Percentiles rank a stretch among this genome's conserved stretches.
Conservation (phyloP, 2,329 filamentous ascomycete genomes). For the Trichoderma koningii region DNA sequence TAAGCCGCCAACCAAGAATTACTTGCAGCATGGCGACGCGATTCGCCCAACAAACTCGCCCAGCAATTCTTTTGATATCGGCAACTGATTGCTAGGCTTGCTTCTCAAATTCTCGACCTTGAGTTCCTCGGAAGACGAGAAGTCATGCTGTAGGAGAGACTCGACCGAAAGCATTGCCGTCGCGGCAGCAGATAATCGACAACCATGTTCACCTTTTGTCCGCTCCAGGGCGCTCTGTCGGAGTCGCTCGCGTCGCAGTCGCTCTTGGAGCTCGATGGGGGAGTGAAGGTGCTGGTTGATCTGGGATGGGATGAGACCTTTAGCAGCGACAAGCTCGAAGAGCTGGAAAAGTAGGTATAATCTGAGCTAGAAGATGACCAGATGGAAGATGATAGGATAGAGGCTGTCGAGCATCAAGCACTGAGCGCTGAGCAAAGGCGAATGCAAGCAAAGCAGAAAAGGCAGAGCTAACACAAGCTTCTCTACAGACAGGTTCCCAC, state of each 20-base stretch:
- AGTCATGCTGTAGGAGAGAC: slow-evolving; percentile 21
- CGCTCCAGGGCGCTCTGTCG: slow-evolving; percentile 87
- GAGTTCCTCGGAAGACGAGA: too few species aligned
- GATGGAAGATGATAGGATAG: not conserved
- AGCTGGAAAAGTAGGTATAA: slow-evolving; percentile 77
- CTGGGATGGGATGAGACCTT: slow-evolving; percentile 96
- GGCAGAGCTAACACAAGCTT: slow-evolving; percentile 31
- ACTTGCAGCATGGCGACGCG: slow-evolving; percentile 11
- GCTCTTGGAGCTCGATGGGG: slow-evolving; percentile 93
- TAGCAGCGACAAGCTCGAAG: slow-evolving; percentile 75
- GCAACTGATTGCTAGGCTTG: not conserved
- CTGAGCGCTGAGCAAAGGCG: not conserved
- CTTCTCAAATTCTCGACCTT: not conserved
- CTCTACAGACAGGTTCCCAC: slow-evolving; percentile 77
- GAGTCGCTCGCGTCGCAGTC: slow-evolving; percentile 87
- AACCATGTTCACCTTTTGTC: slow-evolving; percentile 93
- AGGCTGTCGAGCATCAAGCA: not conserved
- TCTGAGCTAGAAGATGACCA: not conserved
- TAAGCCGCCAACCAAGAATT: not conserved
- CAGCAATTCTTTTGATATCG: not conserved
- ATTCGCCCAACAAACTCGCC: not conserved
- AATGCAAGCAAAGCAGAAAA: not conserved
- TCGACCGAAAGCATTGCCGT: slow-evolving; percentile 24
- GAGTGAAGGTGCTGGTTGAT: slow-evolving; percentile 91
- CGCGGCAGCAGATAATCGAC: slow-evolving; percentile 24